A percentile compares a stretch with the other conserved stretches of the same genome.
Conservation (phyloP, 192 early-diverging fungal genomes). For the Linnemannia zychae region DNA sequence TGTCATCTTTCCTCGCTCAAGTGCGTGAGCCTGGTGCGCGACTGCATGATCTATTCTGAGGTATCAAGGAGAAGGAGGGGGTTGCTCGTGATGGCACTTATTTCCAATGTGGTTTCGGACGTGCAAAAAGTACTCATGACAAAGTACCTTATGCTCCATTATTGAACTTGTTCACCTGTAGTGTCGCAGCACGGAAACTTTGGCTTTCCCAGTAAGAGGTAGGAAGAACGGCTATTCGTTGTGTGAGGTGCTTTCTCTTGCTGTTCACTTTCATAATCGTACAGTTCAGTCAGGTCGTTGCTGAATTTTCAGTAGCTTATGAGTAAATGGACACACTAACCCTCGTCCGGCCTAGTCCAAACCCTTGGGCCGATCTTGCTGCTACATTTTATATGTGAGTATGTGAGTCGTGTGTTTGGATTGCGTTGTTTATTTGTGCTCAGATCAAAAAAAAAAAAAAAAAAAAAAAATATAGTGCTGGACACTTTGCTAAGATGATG, state of each 20-base stretch:
- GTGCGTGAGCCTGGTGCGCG: neutral
- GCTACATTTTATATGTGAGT: neutral
- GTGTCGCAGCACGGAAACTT: too few relatives aligned
- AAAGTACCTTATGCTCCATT: neutral
- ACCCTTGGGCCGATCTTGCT: neutral
- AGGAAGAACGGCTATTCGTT: too few relatives aligned
- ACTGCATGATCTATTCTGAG: slow-evolving; percentile 9
- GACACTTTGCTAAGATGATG: neutral
- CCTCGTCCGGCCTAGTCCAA: slow-evolving; percentile 2
- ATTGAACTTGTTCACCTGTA: too few relatives aligned
- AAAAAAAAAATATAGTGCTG: neutral
- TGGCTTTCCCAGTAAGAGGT: too few relatives aligned
- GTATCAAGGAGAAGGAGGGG: neutral
- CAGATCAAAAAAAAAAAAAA: slow-evolving; percentile 7
- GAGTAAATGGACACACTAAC: neutral
- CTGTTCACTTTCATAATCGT: neutral
- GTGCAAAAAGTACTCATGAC: neutral
- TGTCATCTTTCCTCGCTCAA: slow-evolving; percentile 4
- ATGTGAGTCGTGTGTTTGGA: neutral
- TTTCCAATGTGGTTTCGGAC: slow-evolving; percentile 1
- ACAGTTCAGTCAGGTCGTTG: neutral
- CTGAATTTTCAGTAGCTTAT: neutral
- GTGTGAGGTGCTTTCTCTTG: too few relatives aligned
- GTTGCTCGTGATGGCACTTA: neutral
- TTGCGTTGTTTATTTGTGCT: neutral